These are phyloP conservation scores for Wickerhamiella pararugosa DNA, from an alignment of 1,139 yeast species.

Conservation along the genomic window DNA sequence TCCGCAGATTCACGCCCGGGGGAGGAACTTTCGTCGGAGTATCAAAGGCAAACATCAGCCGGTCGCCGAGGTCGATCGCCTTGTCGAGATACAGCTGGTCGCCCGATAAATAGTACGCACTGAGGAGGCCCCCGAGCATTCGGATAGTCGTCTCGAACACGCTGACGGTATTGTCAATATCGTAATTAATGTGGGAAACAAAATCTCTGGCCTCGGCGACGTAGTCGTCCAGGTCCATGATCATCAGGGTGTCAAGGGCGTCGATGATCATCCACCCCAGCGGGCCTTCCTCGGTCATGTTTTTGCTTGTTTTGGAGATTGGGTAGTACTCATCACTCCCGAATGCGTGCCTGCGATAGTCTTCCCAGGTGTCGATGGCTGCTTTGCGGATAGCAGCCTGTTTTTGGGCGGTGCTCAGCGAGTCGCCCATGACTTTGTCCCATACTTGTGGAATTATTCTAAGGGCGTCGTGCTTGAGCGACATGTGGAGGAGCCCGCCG, in stretches of 20 bases:
- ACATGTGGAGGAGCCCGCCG: too few species aligned
- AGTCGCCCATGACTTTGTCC: too few species aligned
- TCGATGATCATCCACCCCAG: constrained; percentile 95
- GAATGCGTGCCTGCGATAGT: constrained; percentile 69
- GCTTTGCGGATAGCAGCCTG: constrained; percentile 45
- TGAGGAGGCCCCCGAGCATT: constrained; percentile 81
- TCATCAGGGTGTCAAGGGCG: constrained; percentile 64
- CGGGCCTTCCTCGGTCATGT: constrained; percentile 55
- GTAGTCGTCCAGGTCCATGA: constrained; percentile 65
- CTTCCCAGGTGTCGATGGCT: constrained; percentile 66
- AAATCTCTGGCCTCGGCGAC: constrained; percentile 52
- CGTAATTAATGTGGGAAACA: constrained; percentile 48
- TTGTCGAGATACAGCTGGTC: constrained; percentile 62
- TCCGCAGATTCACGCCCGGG: constrained; percentile 52
- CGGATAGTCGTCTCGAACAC: constrained; percentile 88
- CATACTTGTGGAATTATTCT: too few species aligned
- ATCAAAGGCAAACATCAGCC: constrained; percentile 49
- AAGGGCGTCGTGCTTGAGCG: too few species aligned
- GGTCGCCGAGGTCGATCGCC: constrained; percentile 52
- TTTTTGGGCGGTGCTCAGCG: background rate
- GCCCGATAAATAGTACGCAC: constrained; percentile 56
- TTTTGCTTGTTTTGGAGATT: constrained; percentile 42
- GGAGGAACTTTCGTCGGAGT: constrained; percentile 58
- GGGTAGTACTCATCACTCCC: constrained; percentile 64
- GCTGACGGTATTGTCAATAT: constrained; percentile 61